Conservation (phyloP, 305 asterid species). For the Lippia alba region DNA sequence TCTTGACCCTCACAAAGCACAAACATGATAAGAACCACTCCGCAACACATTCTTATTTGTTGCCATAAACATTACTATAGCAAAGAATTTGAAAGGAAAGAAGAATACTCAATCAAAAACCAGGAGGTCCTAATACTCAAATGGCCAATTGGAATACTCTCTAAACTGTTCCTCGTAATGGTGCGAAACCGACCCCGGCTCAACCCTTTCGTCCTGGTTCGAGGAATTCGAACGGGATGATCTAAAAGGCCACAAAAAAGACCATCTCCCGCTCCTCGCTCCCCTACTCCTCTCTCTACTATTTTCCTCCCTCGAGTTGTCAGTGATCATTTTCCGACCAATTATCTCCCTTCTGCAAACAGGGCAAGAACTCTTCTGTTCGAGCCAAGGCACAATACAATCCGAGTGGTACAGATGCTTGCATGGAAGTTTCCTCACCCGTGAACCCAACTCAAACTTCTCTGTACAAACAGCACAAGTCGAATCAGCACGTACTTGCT, state of each 20-base stretch:
- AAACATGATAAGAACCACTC: background rate
- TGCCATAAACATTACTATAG: conserved; percentile 42
- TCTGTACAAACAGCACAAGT: conserved; percentile 86
- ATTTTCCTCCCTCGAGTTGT: conserved; percentile 47
- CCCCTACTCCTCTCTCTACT: conserved; percentile 57
- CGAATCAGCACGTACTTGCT: conserved; percentile 71
- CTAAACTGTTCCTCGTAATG: conserved; percentile 56
- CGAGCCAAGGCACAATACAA: conserved; percentile 84
- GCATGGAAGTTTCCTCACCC: conserved; percentile 76
- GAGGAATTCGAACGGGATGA: conserved; percentile 53
- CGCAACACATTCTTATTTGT: conserved; percentile 37
- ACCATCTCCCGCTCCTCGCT: conserved; percentile 59
- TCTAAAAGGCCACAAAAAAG: conserved; percentile 89
- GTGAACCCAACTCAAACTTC: conserved; percentile 73
- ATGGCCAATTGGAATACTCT: conserved; percentile 74
- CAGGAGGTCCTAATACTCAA: conserved; percentile 49
- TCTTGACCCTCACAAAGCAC: background rate
- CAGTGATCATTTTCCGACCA: conserved; percentile 29
- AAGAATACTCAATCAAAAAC: conserved; percentile 4
- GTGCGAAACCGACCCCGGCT: conserved; percentile 52
- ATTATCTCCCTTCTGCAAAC: conserved; percentile 77
- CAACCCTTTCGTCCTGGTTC: conserved; percentile 47
- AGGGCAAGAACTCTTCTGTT: conserved; percentile 78
- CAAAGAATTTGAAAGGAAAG: conserved; percentile 35
- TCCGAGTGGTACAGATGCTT: conserved; percentile 85